Evolutionary conservation across 2,329 filamentous ascomycete genomes (phyloP).

Genomic region (Torrubiellomyces zombiae): DNA sequence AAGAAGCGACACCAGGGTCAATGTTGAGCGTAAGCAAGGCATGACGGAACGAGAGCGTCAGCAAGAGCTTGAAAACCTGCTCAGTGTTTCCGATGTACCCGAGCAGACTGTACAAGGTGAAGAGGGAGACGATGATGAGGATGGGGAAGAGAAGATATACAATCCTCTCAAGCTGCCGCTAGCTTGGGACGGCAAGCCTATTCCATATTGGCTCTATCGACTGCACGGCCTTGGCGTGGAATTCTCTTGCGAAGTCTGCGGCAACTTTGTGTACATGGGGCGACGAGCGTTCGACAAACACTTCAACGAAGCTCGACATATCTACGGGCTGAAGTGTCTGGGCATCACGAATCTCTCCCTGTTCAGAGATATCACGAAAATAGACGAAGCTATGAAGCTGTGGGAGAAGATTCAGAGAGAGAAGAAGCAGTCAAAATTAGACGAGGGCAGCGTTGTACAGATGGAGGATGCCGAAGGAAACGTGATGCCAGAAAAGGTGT

Average conservation of each 20-base stretch:
- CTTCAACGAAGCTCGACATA: slow-evolving; percentile 85
- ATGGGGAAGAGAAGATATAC: slow-evolving; percentile 80
- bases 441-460: slow-evolving; percentile 76
- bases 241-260: slow-evolving; percentile 90
- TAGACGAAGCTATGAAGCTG: slow-evolving; percentile 71
- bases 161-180: slow-evolving; percentile 92
- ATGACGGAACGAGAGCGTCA: slow-evolving; percentile 95
- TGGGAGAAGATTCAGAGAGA: slow-evolving; percentile 91
- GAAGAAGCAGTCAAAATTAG: slow-evolving; percentile 58
- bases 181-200: slow-evolving; percentile 97
- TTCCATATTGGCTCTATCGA: slow-evolving; percentile 97
- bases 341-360: slow-evolving; percentile 83
- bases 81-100: slow-evolving; percentile 25
- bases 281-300: slow-evolving; percentile 94
- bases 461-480: slow-evolving; percentile 98
- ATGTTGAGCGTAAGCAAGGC: slow-evolving; percentile 89
- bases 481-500: slow-evolving; percentile 98
- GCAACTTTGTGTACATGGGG: slow-evolving; percentile 98
- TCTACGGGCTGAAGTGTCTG: slow-evolving; percentile 84
- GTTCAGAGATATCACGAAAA: slow-evolving; percentile 86
- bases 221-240: slow-evolving; percentile 90
- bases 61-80: slow-evolving; percentile 80
- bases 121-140: slow-evolving; percentile 54
- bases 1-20: slow-evolving; percentile 75
- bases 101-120: slow-evolving; percentile 29